These are phyloP conservation scores for Phytophthora multivora DNA, from an alignment of 352 stramenopile genomes.

Conservation along the genomic window DNA sequence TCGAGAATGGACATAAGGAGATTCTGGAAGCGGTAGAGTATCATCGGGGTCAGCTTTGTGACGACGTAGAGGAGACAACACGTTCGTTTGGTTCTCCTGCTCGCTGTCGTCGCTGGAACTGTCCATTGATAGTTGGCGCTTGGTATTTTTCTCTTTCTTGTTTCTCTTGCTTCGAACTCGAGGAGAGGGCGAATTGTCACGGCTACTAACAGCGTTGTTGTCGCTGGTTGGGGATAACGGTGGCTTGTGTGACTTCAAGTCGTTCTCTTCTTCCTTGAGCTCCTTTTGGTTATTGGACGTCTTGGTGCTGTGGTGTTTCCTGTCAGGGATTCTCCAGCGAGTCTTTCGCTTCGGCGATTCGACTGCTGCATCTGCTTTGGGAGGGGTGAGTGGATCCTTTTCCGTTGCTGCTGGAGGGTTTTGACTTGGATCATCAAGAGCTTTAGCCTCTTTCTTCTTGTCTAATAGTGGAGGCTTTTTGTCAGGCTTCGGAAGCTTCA, in stretches of 20 bases:
- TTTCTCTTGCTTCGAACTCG: conserved; percentile 6
- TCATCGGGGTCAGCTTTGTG: conserved; percentile 31
- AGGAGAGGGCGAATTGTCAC: conserved; percentile 2
- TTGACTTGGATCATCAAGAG: conserved; percentile 9
- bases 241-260: not conserved
- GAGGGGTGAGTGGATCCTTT: conserved; percentile 16
- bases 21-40: conserved; percentile 21
- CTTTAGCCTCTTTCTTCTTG: conserved; percentile 23
- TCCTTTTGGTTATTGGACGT: conserved; percentile 26
- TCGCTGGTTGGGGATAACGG: conserved; percentile 8
- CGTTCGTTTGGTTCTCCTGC: conserved; percentile 32
- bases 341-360: conserved; percentile 29
- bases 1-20: conserved; percentile 16
- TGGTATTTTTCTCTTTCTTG: conserved; percentile 13
- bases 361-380: conserved; percentile 13
- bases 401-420: conserved; percentile 2
- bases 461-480: conserved; percentile 23
- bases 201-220: conserved; percentile 4
- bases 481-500: conserved; percentile 33
- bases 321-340: conserved; percentile 38
- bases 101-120: conserved; percentile 28
- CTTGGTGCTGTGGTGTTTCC: conserved; percentile 28
- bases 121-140: conserved; percentile 11
- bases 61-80: conserved; percentile 30
- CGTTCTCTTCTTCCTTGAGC: conserved; percentile 22